Conservation (phyloP, 108 stramenopile genomes). For the Nannochloropsis oceanica region DNA sequence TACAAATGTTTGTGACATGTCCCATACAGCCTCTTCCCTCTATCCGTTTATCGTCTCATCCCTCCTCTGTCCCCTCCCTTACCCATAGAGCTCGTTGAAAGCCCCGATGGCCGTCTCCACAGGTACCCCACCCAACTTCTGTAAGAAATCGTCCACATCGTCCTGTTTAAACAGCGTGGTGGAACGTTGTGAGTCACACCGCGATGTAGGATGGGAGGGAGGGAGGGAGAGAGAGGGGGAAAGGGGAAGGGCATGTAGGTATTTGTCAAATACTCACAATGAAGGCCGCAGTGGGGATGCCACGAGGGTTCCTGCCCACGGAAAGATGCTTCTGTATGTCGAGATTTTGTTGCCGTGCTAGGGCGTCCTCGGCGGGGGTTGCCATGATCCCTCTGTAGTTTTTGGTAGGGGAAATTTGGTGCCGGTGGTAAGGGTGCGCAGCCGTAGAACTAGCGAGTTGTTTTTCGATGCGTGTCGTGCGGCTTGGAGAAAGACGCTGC, state of each 20-base stretch:
- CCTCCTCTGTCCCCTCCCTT: neutral
- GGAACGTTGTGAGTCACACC: neutral
- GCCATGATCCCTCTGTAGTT: neutral
- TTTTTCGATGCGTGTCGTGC: too few species aligned
- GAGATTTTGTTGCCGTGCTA: neutral
- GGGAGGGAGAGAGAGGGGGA: neutral
- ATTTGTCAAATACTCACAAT: conserved; percentile 28
- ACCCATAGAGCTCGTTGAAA: conserved; percentile 42
- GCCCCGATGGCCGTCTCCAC: conserved; percentile 41
- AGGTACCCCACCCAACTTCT: conserved; percentile 16
- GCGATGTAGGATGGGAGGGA: neutral
- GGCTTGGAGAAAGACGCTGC: too few species aligned
- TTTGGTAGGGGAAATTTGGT: too few species aligned
- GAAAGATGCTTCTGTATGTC: conserved; percentile 1
- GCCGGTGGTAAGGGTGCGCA: too few species aligned
- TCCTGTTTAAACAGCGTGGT: conserved; percentile 5
- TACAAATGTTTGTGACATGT: neutral
- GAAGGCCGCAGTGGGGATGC: conserved; percentile 36
- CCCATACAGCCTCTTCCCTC: neutral
- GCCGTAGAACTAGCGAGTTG: too few species aligned
- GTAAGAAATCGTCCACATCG: conserved; percentile 30
- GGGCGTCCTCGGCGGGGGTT: neutral
- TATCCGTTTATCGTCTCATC: neutral
- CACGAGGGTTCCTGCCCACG: conserved; percentile 33
- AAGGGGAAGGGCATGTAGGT: neutral